Evolutionary conservation across 129 eudicot species (phyloP).

Genomic region (Gnaphalium uliginosum): DNA sequence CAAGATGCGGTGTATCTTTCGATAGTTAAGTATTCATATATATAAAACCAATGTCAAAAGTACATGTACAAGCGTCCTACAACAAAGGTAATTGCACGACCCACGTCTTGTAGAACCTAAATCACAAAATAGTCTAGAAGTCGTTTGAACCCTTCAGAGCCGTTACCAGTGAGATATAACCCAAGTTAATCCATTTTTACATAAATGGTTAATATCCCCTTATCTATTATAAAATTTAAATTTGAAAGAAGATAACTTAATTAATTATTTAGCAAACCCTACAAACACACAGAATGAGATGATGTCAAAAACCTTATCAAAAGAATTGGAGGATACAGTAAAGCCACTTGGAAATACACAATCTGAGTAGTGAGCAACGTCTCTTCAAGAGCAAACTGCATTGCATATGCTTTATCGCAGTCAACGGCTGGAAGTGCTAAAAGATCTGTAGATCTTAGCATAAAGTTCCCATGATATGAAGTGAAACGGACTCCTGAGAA

Average conservation of each 20-base stretch:
- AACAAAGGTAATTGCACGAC: not conserved
- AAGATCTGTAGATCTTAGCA: conserved; percentile 96
- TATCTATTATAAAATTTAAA: conserved; percentile 1
- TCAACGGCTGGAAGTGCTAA: conserved; percentile 98
- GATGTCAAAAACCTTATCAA: conserved; percentile 1
- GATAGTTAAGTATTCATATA: conserved; percentile 51
- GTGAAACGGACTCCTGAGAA: conserved; percentile 83
- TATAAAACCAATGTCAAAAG: not conserved
- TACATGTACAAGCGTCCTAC: conserved; percentile 10
- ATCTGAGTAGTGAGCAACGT: conserved; percentile 79
- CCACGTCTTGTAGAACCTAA: not conserved
- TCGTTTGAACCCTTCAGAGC: conserved; percentile 5
- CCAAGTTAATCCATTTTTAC: not conserved
- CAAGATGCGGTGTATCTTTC: conserved; percentile 91
- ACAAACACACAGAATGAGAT: conserved; percentile 11
- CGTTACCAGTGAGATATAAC: conserved; percentile 6
- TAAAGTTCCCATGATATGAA: conserved; percentile 96
- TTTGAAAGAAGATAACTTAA: not conserved
- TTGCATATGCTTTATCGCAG: conserved; percentile 98
- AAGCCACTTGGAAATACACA: conserved; percentile 93
- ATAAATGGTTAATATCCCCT: not conserved
- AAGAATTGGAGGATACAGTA: conserved; percentile 77
- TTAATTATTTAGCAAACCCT: conserved; percentile 6
- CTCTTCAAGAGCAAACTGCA: conserved; percentile 95
- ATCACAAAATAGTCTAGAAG: not conserved